Evolutionary conservation across 1,139 yeast species (phyloP).

Genomic region (Debaryomycetaceae sp.): DNA sequence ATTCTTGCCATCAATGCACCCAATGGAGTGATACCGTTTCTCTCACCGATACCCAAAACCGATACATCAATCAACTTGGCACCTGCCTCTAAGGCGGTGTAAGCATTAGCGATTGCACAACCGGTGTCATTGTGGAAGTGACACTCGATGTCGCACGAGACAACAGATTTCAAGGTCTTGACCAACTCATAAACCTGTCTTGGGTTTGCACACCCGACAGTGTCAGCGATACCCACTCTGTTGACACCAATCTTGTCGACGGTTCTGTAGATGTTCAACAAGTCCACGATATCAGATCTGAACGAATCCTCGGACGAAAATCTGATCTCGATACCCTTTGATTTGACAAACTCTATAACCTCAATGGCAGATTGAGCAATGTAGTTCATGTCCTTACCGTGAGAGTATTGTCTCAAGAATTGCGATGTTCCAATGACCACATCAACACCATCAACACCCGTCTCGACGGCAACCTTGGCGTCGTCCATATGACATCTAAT

Average conservation of each 20-base stretch:
- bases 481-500: constrained; percentile 99
- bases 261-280: constrained; percentile 91
- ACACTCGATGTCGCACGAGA: constrained; percentile 95
- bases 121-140: constrained; percentile 99
- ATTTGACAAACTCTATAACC: constrained; percentile 95
- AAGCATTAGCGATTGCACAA: constrained; percentile 97
- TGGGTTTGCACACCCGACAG: constrained; percentile 99
- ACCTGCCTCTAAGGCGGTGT: constrained; percentile 97
- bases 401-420: constrained; percentile 89
- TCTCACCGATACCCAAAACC: constrained; percentile 96
- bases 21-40: constrained; percentile 96
- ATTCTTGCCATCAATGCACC: constrained; percentile 99
- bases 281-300: constrained; percentile 94
- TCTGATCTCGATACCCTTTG: constrained; percentile 95
- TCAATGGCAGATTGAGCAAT: constrained; percentile 95
- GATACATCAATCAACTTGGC: constrained; percentile 94
- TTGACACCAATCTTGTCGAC: constrained; percentile 97
- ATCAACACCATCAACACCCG: constrained; percentile 99
- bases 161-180: constrained; percentile 88
- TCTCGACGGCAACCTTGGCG: constrained; percentile 93
- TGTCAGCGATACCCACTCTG: constrained; percentile 98
- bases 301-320: constrained; percentile 97
- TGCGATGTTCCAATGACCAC: constrained; percentile 98
- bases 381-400: constrained; percentile 98
- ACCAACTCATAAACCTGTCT: constrained; percentile 97